Conservation (phyloP, 2,329 filamentous ascomycete genomes). For the Colletotrichum costaricense region DNA sequence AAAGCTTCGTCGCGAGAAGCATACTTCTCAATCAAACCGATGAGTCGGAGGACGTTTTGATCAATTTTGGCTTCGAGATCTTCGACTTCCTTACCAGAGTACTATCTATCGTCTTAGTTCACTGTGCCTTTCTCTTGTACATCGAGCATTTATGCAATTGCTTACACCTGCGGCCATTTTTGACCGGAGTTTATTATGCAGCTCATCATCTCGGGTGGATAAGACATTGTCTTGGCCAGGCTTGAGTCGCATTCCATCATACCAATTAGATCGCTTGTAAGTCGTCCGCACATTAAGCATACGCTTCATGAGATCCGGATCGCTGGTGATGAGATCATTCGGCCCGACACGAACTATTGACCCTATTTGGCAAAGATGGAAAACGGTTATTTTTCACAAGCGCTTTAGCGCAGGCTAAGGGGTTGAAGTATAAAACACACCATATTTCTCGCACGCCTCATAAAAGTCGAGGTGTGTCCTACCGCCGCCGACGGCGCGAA, state of each 20-base stretch:
- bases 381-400: neutral
- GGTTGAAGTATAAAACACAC: conserved; percentile 34
- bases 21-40: conserved; percentile 57
- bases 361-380: conserved; percentile 36
- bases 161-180: conserved; percentile 63
- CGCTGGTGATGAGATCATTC: conserved; percentile 52
- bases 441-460: conserved; percentile 48
- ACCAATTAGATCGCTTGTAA: conserved; percentile 55
- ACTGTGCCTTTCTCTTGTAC: no score
- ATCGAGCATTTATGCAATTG: neutral
- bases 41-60: conserved; percentile 54
- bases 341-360: conserved; percentile 55
- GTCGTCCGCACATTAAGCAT: conserved; percentile 50
- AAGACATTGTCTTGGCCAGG: conserved; percentile 65
- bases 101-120: conserved; percentile 39
- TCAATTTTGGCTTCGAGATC: conserved; percentile 62
- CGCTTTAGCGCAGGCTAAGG: neutral
- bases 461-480: conserved; percentile 49
- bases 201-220: conserved; percentile 58
- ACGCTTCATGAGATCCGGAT: conserved; percentile 50
- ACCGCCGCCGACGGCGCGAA: conserved; percentile 45
- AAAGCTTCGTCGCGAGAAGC: conserved; percentile 52
- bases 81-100: conserved; percentile 65
- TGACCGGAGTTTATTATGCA: conserved; percentile 53
- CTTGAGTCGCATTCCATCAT: conserved; percentile 62